Evolutionary conservation across 768 basidiomycete species (phyloP), one percentile per base, ranked within the genome.

Genomic region (Leccinum rimulosum): DNA sequence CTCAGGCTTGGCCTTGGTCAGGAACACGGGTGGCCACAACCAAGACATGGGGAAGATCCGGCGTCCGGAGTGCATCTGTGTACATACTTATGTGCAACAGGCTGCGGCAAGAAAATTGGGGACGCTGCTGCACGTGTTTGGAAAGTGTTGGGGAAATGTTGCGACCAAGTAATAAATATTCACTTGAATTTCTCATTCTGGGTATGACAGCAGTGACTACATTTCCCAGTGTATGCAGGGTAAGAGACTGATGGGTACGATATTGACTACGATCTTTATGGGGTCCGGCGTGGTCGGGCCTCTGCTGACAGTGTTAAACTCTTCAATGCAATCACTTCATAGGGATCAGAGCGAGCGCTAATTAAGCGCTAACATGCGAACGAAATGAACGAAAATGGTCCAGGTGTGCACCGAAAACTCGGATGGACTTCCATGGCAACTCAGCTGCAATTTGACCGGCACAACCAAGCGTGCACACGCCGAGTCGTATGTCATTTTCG

Each of bases 121-220:
- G 40, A 40, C n/a, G n/a, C 25, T 56, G 38, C 55, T 40, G 56
- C 33, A 51, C 49, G 27, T 15, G 22, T 47, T 47, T 43, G 33
- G 43, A 67, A 68, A 59, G 47, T n/a, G 14, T 68, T 68, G 68
- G 66, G 68, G 65, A 49, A 52, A 19, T 38, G 50, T 36, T 50
- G 49, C 54, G 17, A 25, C 50, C 9, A 27, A 35, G 19, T n/a
- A 40, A 40, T 3, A 25, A 19, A 49, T 54, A 50, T 55, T 38
- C 8, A 38, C 38, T 38, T 15, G 17, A 17, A 17, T 38, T 38
- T 38, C 38, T 38, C 36, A 38, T 38, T 8, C 38, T 38, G 38
- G 15, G 17, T 17, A 38, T 36, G 36, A 36, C 36, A 36, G 36
- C 36, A 14, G 10, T 14, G 15, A 7, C 14, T 7, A 38, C 3